These are phyloP conservation scores for Cercospora sp. DNA, from an alignment of 2,329 filamentous ascomycete species.

Conservation along the genomic window DNA sequence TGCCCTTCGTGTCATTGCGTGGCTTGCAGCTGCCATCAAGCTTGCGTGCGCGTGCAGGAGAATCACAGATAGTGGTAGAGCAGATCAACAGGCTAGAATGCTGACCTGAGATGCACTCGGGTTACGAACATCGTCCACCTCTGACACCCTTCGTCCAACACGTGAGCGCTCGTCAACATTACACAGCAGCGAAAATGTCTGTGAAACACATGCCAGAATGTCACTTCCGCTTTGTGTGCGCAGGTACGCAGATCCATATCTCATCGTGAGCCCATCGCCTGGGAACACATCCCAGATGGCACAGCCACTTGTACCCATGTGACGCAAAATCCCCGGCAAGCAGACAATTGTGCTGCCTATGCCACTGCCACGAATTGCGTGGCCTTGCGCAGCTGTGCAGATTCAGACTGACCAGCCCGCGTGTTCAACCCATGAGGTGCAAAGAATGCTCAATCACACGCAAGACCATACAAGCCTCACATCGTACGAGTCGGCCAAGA, in stretches of 20 bases:
- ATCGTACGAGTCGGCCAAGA: constrained; percentile 5
- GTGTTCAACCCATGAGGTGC: not conserved
- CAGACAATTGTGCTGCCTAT: not conserved
- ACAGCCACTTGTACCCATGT: not conserved
- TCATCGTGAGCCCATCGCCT: not conserved
- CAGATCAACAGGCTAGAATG: not conserved
- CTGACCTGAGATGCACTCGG: not conserved
- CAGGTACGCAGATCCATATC: not conserved
- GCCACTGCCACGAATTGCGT: not conserved
- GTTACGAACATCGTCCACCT: not conserved
- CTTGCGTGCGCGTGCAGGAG: not conserved
- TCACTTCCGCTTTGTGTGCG: not conserved
- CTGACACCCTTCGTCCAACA: not conserved
- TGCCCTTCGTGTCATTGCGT: not conserved
- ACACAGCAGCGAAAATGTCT: not conserved
- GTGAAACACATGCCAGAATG: not conserved
- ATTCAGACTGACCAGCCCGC: not conserved
- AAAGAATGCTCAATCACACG: not conserved
- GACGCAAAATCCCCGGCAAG: not conserved
- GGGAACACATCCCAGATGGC: not conserved
- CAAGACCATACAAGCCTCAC: constrained; percentile 24
- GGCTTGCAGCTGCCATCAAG: not conserved
- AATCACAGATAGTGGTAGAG: not conserved
- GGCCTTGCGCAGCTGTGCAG: not conserved
- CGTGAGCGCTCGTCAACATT: not conserved